These are phyloP conservation scores for Periconia digitata DNA, from an alignment of 2,329 filamentous ascomycete genomes.

Conservation along the genomic window DNA sequence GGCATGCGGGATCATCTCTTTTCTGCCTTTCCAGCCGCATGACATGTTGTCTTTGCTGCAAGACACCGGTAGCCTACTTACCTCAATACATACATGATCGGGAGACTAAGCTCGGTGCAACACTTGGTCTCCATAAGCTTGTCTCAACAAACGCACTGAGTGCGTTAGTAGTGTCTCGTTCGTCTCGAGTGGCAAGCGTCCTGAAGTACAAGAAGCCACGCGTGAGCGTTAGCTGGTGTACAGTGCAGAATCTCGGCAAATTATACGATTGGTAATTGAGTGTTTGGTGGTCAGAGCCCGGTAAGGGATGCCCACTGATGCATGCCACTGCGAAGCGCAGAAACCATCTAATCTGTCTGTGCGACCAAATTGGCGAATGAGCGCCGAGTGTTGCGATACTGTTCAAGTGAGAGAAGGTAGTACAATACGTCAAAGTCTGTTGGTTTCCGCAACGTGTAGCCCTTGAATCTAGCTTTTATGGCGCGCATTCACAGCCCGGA, in stretches of 20 bases:
- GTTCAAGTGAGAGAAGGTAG: constrained; percentile 28
- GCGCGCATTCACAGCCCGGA: neutral
- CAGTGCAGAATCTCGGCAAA: constrained; percentile 14
- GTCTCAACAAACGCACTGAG: constrained; percentile 1
- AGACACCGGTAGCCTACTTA: neutral
- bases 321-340: constrained; percentile 37
- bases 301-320: constrained; percentile 33
- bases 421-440: constrained; percentile 34
- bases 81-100: neutral
- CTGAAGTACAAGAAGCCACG: neutral
- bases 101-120: constrained; percentile 4
- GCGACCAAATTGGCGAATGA: constrained; percentile 30
- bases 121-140: neutral
- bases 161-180: neutral
- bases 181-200: constrained; percentile 1
- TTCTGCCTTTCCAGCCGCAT: constrained; percentile 19
- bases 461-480: constrained; percentile 11
- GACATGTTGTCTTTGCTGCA: constrained; percentile 20
- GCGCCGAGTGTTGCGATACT: constrained; percentile 15
- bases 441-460: constrained; percentile 32
- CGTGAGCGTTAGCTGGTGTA: neutral
- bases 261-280: constrained; percentile 21
- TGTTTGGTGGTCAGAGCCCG: constrained; percentile 18
- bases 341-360: constrained; percentile 22
- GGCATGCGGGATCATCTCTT: constrained; percentile 17